phyloP scores from a whole-genome alignment of 495 filamentous ascomycete genomes.

The Tetracladium setigerum region DNA sequence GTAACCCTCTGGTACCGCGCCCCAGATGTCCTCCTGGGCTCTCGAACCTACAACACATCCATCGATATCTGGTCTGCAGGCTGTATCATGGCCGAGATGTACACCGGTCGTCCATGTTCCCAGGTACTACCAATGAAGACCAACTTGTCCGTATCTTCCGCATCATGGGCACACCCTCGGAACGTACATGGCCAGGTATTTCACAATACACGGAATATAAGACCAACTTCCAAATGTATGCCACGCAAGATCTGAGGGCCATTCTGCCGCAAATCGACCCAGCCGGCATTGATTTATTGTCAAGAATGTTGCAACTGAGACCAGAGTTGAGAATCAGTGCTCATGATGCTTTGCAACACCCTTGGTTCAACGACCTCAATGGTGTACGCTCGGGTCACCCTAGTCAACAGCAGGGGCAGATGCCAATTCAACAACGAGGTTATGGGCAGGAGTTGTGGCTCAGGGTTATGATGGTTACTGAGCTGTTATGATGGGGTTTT shows the following conservation, averaged over 20 bases:
- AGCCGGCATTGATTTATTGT: constrained; percentile 75
- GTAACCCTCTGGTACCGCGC: constrained; percentile 96
- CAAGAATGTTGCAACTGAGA: constrained; percentile 84
- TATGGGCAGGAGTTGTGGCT: constrained; percentile 13
- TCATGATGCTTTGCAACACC: constrained; percentile 74
- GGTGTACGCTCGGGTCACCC: constrained; percentile 1
- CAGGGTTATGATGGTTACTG: constrained; percentile 16
- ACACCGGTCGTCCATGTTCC: constrained; percentile 90
- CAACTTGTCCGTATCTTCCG: constrained; percentile 94
- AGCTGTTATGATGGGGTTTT: too few species aligned
- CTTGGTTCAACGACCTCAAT: constrained; percentile 59
- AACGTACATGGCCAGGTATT: constrained; percentile 89
- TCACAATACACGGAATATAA: constrained; percentile 91
- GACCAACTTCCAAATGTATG: constrained; percentile 83
- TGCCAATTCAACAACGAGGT: constrained; percentile 16
- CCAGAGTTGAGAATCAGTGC: constrained; percentile 90
- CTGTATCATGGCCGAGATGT: constrained; percentile 99
- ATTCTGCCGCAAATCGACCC: constrained; percentile 89
- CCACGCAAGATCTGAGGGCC: constrained; percentile 79
- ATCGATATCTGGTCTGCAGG: constrained; percentile 98
- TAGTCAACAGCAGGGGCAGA: constrained; percentile 12
- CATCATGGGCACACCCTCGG: constrained; percentile 91
- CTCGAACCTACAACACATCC: constrained; percentile 89
- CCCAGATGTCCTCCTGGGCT: constrained; percentile 85
- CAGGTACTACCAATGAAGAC: constrained; percentile 93